Evolutionary conservation across 192 early-diverging fungal species (phyloP).

Genomic region (Coemansia sp.): DNA sequence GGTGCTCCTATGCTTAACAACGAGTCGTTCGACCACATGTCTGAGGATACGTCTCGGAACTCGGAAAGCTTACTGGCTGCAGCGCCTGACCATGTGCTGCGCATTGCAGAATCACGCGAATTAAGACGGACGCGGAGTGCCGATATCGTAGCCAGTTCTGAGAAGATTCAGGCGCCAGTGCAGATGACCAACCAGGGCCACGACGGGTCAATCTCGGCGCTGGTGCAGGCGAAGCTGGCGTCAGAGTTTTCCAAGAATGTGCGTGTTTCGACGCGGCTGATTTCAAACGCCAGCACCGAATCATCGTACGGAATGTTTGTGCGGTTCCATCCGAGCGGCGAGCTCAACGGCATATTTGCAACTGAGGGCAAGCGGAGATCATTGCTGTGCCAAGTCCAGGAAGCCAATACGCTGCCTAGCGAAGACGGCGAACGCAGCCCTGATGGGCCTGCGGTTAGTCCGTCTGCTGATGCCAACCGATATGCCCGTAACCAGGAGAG

Average conservation of each 20-base stretch:
- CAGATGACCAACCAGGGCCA: conserved; percentile 43
- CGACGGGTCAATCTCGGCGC: conserved; percentile 39
- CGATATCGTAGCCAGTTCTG: not conserved
- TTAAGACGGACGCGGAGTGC: not conserved
- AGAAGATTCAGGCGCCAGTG: not conserved
- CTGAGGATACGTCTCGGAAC: not conserved
- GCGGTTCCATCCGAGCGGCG: conserved; percentile 53
- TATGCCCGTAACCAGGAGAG: conserved; percentile 41
- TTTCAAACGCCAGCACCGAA: conserved; percentile 25
- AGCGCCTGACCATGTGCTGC: not conserved
- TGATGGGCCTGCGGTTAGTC: not conserved
- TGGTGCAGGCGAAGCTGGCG: conserved; percentile 42
- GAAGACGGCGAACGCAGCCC: not conserved
- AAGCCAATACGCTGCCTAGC: not conserved
- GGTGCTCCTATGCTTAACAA: not conserved
- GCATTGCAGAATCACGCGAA: not conserved
- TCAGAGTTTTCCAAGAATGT: conserved; percentile 32
- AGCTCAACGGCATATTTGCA: conserved; percentile 41
- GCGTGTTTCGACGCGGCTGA: conserved; percentile 44
- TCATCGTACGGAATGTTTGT: conserved; percentile 54
- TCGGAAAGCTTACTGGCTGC: not conserved
- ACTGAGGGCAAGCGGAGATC: not conserved
- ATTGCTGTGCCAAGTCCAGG: not conserved
- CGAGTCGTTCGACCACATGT: conserved; percentile 8
- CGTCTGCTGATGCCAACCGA: conserved; percentile 7